These are phyloP conservation scores for Monosporozyma solicola DNA, from an alignment of 805 yeast genomes.

Conservation along the genomic window DNA sequence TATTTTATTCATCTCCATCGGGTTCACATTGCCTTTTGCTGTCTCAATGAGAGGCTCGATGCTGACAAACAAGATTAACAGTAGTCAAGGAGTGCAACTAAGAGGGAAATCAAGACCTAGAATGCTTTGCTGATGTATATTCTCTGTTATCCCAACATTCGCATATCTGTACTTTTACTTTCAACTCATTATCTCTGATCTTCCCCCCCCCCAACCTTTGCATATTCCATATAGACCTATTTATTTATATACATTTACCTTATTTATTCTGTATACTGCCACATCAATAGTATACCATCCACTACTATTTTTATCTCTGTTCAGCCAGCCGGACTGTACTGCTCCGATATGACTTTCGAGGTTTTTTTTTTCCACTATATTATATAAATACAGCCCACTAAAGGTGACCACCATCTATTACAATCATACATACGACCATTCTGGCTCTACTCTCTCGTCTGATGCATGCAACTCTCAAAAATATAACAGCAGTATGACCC, in stretches of 20 bases:
- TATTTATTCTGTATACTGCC: neutral
- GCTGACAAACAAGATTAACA: neutral
- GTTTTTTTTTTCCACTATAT: too few relatives aligned
- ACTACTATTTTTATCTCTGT: neutral
- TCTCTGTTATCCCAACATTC: too few relatives aligned
- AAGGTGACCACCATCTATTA: too few relatives aligned
- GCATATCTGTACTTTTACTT: neutral
- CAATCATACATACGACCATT: too few relatives aligned
- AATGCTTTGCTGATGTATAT: constrained; percentile 1
- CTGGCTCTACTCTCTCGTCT: too few relatives aligned
- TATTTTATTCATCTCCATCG: neutral
- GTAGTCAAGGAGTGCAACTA: neutral
- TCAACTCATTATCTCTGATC: neutral
- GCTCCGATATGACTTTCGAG: too few relatives aligned
- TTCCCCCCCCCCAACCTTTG: neutral
- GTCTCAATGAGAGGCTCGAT: constrained; percentile 2
- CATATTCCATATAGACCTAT: neutral
- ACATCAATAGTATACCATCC: neutral
- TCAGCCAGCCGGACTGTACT: too few relatives aligned
- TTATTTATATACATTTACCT: neutral
- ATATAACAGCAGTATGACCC: neutral
- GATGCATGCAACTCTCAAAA: neutral
- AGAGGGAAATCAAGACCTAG: constrained; percentile 4
- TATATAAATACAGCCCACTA: too few relatives aligned
- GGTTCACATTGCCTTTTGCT: constrained; percentile 5